Evolutionary conservation across 805 yeast species (phyloP), one percentile per base, ranked within the genome.

Genomic region (Diddensiella santjacobensis): DNA sequence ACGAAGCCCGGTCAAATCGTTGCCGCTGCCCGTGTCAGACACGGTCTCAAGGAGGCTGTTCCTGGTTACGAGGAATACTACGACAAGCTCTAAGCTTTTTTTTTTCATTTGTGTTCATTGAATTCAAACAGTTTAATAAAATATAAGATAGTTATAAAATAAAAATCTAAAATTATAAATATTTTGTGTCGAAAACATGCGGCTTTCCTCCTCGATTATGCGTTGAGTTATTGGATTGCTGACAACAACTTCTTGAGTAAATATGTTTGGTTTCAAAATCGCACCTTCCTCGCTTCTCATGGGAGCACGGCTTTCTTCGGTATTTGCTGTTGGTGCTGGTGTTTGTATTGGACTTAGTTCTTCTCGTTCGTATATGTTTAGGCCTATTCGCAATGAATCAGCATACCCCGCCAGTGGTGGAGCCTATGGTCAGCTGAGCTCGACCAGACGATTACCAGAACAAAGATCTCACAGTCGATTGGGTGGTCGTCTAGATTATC

Each of bases 61-160:
- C 98, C 98, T 79, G 96, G 95, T 74, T 93, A 91, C 87, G 96
- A 88, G 80, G 97, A 93, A 80, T 93, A 88, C 86, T 55, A 57
- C 50, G 75, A 71, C 72, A 69, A 71, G 65, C 68, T 71, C 58
- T 71, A 72, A 69, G 61, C 54, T 4, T 20, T 38, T 8, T 18
- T 15, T 38, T 18, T 19, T 20, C 10, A n/a, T n/a, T n/a, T n/a
- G n/a, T n/a, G n/a, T n/a, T n/a, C n/a, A n/a, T n/a, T n/a, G n/a
- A n/a, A n/a, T n/a, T n/a, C n/a, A n/a, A n/a, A n/a, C n/a, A n/a
- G n/a, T n/a, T n/a, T n/a, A n/a, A n/a, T n/a, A n/a, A n/a, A n/a
- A n/a, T n/a, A n/a, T n/a, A n/a, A n/a, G n/a, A n/a, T n/a, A n/a
- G n/a, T n/a, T n/a, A n/a, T n/a, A n/a, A n/a, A n/a, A n/a, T n/a